Base-by-base conservation (phyloP, 2,329 filamentous ascomycete genomes). In the Periconia digitata region DNA sequence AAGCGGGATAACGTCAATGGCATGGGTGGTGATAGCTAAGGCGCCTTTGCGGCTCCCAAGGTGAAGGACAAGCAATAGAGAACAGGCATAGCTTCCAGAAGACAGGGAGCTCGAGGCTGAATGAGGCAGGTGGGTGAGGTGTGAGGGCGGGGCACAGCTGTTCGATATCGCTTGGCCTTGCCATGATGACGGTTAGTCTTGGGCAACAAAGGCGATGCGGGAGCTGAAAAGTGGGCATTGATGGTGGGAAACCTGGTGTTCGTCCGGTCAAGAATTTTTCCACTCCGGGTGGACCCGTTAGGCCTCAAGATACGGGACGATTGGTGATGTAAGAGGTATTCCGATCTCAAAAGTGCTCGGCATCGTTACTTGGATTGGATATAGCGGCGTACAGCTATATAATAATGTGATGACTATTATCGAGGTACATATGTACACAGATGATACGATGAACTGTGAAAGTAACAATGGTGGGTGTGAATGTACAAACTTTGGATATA, bases 121-220 rank as follows among this genome's bases (percentile, higher is more conserved):
- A 56, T 59, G 43, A 17, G 66, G 67, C 60, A 70, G 67, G 66
- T 69, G 50, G 47, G n/a, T 50, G 43, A 47, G 57, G 50, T 51
- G 49, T 35, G 27, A 41, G 43, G 42, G 55, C 51, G 56, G 53
- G 53, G 55, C 47, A 46, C 44, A 55, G 6, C 15, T 35, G 10
- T 43, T 35, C 24, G 16, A 16, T 20, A 43, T 23, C n/a, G 8
- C 41, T 43, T 39, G 43, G 35, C 43, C n/a, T 5, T 15, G 15
- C 38, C 46, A 45, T 39, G 21, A 65, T 65, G 63, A 65, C 63
- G 60, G 50, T 49, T 53, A 54, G 27, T 32, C 10, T 32, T 32
- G 10, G 40, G 27, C n/a, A 13, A 32, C 4, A 15, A 10, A 32
- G n/a, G 12, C 27, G 27, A 32, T 13, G 24, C 24, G 27, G 27